A percentile compares a stretch with the other conserved stretches of the same genome.
phyloP scores from a whole-genome alignment of 768 basidiomycete genomes.

The Ramaria sp. region DNA sequence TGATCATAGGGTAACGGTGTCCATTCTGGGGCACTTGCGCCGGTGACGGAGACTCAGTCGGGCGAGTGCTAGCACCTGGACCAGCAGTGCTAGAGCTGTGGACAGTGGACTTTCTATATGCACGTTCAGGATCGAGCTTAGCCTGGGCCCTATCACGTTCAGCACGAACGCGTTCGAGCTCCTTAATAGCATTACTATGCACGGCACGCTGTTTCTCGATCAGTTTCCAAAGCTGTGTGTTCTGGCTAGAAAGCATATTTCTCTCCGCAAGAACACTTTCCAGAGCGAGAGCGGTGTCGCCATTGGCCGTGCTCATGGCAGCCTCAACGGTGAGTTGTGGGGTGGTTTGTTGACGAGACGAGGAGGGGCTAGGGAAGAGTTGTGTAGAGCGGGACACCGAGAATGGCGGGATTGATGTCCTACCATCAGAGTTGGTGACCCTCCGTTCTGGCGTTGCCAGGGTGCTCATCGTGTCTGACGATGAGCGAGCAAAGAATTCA shows the following conservation, averaged over 20 bases:
- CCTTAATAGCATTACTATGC: constrained; percentile 72
- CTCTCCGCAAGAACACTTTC: constrained; percentile 72
- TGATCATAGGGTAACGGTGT: constrained; percentile 15
- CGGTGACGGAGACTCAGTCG: constrained; percentile 11
- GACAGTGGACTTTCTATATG: constrained; percentile 19
- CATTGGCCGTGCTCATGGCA: constrained; percentile 23
- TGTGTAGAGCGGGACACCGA: neutral
- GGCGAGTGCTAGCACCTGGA: constrained; percentile 10
- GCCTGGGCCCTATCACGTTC: constrained; percentile 60
- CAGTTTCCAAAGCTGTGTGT: constrained; percentile 88
- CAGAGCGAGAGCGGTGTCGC: constrained; percentile 36
- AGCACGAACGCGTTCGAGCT: constrained; percentile 70
- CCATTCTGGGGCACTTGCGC: constrained; percentile 14
- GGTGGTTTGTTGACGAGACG: constrained; percentile 22
- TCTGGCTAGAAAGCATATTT: constrained; percentile 71
- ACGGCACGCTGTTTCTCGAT: constrained; percentile 84
- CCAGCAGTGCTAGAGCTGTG: neutral
- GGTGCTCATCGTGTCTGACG: constrained; percentile 3
- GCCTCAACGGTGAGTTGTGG: constrained; percentile 48
- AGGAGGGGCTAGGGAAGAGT: neutral
- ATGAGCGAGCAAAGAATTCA: neutral
- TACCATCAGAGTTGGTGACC: neutral
- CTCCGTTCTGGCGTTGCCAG: constrained; percentile 7
- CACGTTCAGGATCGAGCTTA: constrained; percentile 25
- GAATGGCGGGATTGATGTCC: neutral